Conservation (phyloP, 495 filamentous ascomycete species). For the Talaromyces liani region DNA sequence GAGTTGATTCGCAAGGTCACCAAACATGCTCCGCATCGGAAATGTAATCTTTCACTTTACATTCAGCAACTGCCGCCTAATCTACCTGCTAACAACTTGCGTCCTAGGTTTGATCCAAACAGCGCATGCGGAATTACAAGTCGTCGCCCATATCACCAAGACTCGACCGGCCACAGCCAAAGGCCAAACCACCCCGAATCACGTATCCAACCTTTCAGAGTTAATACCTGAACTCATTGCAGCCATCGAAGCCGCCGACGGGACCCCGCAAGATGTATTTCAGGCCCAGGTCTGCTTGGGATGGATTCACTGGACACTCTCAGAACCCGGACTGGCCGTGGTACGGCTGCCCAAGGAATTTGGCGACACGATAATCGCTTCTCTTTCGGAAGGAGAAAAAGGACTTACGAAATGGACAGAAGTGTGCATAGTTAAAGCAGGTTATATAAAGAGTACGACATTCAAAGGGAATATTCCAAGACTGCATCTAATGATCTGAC, state of each 20-base stretch:
- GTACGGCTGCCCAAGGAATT: conserved; percentile 56
- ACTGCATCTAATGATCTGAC: conserved; percentile 6
- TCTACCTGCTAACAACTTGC: conserved; percentile 12
- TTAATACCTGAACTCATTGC: conserved; percentile 52
- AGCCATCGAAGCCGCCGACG: conserved; percentile 56
- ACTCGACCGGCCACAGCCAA: conserved; percentile 21
- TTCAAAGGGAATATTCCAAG: neutral
- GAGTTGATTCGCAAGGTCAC: conserved; percentile 85
- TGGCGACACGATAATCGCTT: conserved; percentile 39
- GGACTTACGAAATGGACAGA: conserved; percentile 62
- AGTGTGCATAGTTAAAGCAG: conserved; percentile 70
- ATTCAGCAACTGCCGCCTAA: conserved; percentile 9
- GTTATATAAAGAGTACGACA: conserved; percentile 59
- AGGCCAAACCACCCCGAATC: conserved; percentile 27
- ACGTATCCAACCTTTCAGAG: conserved; percentile 49
- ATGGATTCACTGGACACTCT: conserved; percentile 73
- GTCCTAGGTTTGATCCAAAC: conserved; percentile 63
- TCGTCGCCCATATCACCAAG: conserved; percentile 44
- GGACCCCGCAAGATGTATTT: conserved; percentile 59
- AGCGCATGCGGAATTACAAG: conserved; percentile 62
- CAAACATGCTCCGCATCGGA: conserved; percentile 83
- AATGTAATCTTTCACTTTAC: conserved; percentile 52
- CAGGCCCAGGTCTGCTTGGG: conserved; percentile 74
- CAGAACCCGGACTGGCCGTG: conserved; percentile 55
- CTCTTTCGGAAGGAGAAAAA: conserved; percentile 36